phyloP scores from a whole-genome alignment of 495 filamentous ascomycete species.

The Hyaloscypha finlandica region DNA sequence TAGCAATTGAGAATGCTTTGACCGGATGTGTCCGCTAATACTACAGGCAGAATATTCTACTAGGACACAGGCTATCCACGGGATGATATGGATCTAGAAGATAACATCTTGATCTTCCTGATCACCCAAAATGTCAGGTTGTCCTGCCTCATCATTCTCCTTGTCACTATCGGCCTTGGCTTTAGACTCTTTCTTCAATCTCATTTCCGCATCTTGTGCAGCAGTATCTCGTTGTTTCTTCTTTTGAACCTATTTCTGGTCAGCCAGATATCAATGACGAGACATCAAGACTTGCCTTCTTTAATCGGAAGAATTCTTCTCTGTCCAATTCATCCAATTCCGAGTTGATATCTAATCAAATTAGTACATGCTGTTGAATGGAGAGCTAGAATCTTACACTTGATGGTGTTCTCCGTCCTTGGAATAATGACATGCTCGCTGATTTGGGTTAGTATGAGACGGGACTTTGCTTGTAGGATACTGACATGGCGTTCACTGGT shows the following conservation, averaged over 20 bases:
- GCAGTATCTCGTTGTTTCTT: slow-evolving; percentile 90
- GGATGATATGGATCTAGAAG: slow-evolving; percentile 57
- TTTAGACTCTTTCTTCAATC: slow-evolving; percentile 54
- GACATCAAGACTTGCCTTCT: slow-evolving; percentile 63
- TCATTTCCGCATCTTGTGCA: slow-evolving; percentile 72
- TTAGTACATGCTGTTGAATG: slow-evolving; percentile 2
- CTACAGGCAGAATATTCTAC: slow-evolving; percentile 27
- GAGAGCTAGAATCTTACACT: slow-evolving; percentile 56
- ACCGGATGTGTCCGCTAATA: slow-evolving; percentile 26
- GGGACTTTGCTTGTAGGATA: slow-evolving; percentile 12
- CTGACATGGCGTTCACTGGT: slow-evolving; percentile 93
- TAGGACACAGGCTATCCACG: not conserved
- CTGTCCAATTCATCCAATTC: slow-evolving; percentile 97
- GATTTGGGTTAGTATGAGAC: slow-evolving; percentile 27
- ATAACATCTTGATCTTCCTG: slow-evolving; percentile 94
- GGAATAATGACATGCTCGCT: slow-evolving; percentile 97
- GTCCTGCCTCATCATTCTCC: slow-evolving; percentile 45
- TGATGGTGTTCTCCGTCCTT: slow-evolving; percentile 97
- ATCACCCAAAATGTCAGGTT: slow-evolving; percentile 67
- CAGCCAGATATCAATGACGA: slow-evolving; percentile 1
- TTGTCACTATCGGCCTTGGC: slow-evolving; percentile 36
- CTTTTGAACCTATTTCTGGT: slow-evolving; percentile 58
- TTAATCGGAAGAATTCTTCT: slow-evolving; percentile 97
- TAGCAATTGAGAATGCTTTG: slow-evolving; percentile 15
- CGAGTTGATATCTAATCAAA: slow-evolving; percentile 85